Evolutionary conservation across 2,329 filamentous ascomycete species (phyloP).

Genomic region (Epichloe festucae): DNA sequence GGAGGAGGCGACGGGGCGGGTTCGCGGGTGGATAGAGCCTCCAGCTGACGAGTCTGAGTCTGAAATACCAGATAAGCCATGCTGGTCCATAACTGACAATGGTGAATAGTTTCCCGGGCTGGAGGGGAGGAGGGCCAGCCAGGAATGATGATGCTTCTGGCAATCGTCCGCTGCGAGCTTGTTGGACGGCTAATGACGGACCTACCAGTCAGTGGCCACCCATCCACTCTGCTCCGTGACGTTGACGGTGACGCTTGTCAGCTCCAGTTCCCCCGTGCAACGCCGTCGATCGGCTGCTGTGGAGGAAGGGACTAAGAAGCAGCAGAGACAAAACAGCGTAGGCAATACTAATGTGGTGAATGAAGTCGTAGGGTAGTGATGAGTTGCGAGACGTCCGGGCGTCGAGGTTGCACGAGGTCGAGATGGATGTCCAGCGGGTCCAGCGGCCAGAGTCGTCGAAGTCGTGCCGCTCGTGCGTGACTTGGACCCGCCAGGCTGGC

Average conservation of each 20-base stretch:
- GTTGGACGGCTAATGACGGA: neutral
- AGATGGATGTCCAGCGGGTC: too few relatives aligned
- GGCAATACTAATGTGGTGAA: neutral
- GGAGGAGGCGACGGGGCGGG: slow-evolving; percentile 6
- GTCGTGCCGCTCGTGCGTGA: too few relatives aligned
- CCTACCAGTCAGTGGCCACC: too few relatives aligned
- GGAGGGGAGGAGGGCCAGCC: neutral
- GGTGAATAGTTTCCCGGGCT: neutral
- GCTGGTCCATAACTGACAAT: slow-evolving; percentile 12
- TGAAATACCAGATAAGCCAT: slow-evolving; percentile 14
- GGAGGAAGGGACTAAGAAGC: neutral
- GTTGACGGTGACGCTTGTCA: slow-evolving; percentile 38
- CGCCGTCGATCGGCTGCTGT: neutral
- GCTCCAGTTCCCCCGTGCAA: neutral
- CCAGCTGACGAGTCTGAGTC: slow-evolving; percentile 12
- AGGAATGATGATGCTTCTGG: neutral
- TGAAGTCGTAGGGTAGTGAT: neutral
- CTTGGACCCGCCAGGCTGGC: neutral
- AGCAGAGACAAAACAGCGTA: neutral
- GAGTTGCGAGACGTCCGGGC: neutral
- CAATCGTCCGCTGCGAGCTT: neutral
- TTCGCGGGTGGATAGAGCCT: slow-evolving; percentile 6
- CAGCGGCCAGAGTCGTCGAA: too few relatives aligned
- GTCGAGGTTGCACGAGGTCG: neutral
- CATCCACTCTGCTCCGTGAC: slow-evolving; percentile 20